These are phyloP conservation scores for Bolboschoenus planiculmis DNA, from an alignment of 176 grass and related monocot species.

Conservation along the genomic window DNA sequence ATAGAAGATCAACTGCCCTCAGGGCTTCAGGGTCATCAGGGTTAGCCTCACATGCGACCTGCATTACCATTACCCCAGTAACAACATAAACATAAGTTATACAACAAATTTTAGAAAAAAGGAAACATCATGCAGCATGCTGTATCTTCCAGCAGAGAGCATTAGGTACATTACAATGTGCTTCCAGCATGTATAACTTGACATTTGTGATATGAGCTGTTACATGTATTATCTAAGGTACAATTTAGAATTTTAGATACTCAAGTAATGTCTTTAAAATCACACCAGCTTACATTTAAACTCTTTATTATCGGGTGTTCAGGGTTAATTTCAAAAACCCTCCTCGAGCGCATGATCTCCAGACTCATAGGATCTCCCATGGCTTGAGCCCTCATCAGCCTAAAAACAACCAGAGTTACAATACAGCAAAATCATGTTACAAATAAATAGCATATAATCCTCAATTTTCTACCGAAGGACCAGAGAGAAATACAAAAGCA, in stretches of 20 bases:
- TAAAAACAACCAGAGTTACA: constrained; percentile 11
- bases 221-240: background rate
- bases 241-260: background rate
- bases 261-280: background rate
- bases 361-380: constrained; percentile 60
- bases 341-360: constrained; percentile 93
- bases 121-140: background rate
- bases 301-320: constrained; percentile 77
- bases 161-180: background rate
- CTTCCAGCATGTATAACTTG: background rate
- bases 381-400: constrained; percentile 89
- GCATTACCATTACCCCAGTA: constrained; percentile 24
- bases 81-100: constrained; percentile 4
- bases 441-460: background rate
- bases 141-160: background rate
- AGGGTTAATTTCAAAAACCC: constrained; percentile 98
- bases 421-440: background rate
- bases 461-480: background rate
- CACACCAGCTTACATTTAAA: constrained; percentile 57
- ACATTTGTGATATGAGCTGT: background rate
- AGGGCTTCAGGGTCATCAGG: constrained; percentile 83
- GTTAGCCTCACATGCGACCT: constrained; percentile 56
- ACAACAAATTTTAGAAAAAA: background rate
- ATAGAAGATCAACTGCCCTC: constrained; percentile 74
- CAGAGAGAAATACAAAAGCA: background rate